Base-by-base conservation (phyloP, 805 yeast genomes). In the Nakazawaea ernobii region DNA sequence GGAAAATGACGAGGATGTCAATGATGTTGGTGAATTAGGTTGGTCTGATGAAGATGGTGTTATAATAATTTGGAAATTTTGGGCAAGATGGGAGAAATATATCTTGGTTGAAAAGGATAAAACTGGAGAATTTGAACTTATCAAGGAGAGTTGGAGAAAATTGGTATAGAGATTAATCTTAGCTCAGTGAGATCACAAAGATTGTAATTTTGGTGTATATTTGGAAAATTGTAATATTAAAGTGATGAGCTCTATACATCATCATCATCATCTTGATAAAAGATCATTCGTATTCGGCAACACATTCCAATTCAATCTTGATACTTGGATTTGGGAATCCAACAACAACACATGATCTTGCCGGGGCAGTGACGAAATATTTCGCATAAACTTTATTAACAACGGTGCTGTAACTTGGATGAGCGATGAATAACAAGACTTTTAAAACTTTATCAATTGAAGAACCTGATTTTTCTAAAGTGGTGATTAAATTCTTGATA, bases 61-160 rank as follows among this genome's bases (percentile, higher is more conserved):
- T 5, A 74, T 89, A 0, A 74, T 91, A 1, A 67, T 92, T 2
- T 90, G 97, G 96, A 75, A 77, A 49, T 65, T 68, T 37, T 73
- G 80, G 51, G 82, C 84, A 4, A 80, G 81, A 28, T 88, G 97
- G 96, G 97, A 92, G 60, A 88, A 86, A 60, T 92, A 86, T 61
- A 79, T 73, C 11, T 79, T 92, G 33, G 70, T 79, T 11, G 89
- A 82, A 54, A 75, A 68, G 48, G 55, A 43, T 4, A 39, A 37
- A 4, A 46, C 39, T 11, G 49, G 51, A n/a, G 69, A 66, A 44
- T 81, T 80, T 77, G 84, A 77, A 53, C 61, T 86, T 14, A 71
- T 80, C 1, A 68, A 86, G 43, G 87, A 80, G 52, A 85, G 88
- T 8, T 86, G 94, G 94, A 70, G 86, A 53, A 67, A 75, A 28